Percentiles rank a stretch among this genome's conserved stretches.
These are phyloP conservation scores for Tulasnella sp. DNA, from an alignment of 768 basidiomycete genomes.

Conservation along the genomic window DNA sequence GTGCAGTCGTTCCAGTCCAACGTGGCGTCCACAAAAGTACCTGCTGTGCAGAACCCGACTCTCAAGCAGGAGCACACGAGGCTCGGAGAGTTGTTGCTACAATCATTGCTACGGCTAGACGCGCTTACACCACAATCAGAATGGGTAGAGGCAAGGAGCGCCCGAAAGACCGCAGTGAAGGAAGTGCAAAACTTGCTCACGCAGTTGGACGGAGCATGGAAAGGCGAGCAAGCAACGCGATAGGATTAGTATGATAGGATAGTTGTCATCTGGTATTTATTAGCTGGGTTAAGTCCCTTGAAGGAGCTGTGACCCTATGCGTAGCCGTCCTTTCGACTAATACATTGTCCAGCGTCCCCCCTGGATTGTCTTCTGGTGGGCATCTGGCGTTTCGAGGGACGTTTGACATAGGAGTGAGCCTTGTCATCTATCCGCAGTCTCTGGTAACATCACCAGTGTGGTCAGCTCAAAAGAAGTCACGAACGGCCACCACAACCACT, in stretches of 20 bases:
- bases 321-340: neutral
- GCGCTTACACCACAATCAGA: constrained; percentile 62
- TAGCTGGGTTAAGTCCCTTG: neutral
- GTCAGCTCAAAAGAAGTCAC: neutral
- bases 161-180: constrained; percentile 79
- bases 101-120: constrained; percentile 80
- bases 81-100: constrained; percentile 75
- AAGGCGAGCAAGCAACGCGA: constrained; percentile 21
- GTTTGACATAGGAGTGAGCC: neutral
- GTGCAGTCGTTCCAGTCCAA: constrained; percentile 49
- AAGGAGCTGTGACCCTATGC: neutral
- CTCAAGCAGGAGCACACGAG: constrained; percentile 44
- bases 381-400: neutral
- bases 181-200: constrained; percentile 79
- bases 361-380: neutral
- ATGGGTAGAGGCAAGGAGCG: constrained; percentile 70
- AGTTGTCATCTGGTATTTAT: neutral
- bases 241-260: neutral
- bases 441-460: neutral
- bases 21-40: constrained; percentile 24
- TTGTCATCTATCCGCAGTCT: constrained; percentile 18
- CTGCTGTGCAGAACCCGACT: constrained; percentile 27
- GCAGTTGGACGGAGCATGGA: constrained; percentile 66
- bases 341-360: neutral
- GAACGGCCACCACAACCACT: neutral